Conservation (phyloP, 2,329 filamentous ascomycete genomes). For the Fonsecaea pedrosoi region DNA sequence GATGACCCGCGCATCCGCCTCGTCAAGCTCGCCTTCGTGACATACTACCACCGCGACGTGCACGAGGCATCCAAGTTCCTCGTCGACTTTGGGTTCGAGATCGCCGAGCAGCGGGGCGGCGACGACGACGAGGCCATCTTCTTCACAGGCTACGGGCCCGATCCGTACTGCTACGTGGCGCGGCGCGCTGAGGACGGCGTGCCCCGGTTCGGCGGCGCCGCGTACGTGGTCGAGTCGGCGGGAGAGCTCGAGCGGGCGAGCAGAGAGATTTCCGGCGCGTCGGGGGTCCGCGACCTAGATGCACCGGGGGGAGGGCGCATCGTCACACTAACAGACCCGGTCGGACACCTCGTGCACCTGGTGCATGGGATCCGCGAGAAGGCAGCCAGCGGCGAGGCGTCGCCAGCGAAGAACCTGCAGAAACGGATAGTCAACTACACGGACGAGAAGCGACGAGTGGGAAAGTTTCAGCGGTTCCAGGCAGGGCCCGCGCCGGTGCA, state of each 20-base stretch:
- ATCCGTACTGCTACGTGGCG: constrained; percentile 36
- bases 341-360: constrained; percentile 38
- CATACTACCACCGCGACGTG: constrained; percentile 37
- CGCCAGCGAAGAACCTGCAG: constrained; percentile 23
- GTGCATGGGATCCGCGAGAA: constrained; percentile 46
- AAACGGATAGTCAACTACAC: constrained; percentile 48
- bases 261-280: constrained; percentile 41
- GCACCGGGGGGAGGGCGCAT: constrained; percentile 36
- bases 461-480: constrained; percentile 50
- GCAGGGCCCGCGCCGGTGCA: constrained; percentile 57
- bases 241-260: constrained; percentile 28
- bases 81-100: constrained; percentile 34
- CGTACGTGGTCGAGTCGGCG: constrained; percentile 31
- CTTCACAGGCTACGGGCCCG: constrained; percentile 34
- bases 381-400: neutral
- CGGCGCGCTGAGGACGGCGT: constrained; percentile 15
- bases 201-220: constrained; percentile 27
- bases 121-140: constrained; percentile 27
- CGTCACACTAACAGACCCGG: constrained; percentile 37
- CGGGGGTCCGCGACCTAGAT: constrained; percentile 45
- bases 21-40: constrained; percentile 35
- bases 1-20: constrained; percentile 24
- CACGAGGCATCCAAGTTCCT: constrained; percentile 34
- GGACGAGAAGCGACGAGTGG: constrained; percentile 46
- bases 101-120: constrained; percentile 26